A percentile compares a stretch with the other conserved stretches of the same genome.
Evolutionary conservation across 805 yeast genomes (phyloP).

Genomic region (Pichia paraexigua): DNA sequence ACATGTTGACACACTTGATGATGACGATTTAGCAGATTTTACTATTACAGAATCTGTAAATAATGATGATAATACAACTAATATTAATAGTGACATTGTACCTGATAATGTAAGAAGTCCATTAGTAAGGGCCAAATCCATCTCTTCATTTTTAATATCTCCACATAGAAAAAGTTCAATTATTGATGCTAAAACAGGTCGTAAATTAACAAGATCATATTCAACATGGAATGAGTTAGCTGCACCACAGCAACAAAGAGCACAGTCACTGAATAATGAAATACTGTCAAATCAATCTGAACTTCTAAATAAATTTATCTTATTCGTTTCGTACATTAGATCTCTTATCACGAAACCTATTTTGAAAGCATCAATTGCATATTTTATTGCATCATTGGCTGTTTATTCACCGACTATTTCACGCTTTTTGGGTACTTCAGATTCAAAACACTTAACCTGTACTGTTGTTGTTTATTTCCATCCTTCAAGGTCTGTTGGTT

Average conservation of each 20-base stretch:
- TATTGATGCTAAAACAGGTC: slow-evolving; percentile 40
- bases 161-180: slow-evolving; percentile 29
- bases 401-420: slow-evolving; percentile 52
- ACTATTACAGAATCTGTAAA: slow-evolving; percentile 1
- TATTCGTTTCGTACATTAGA: neutral
- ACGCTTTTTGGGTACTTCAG: slow-evolving; percentile 50
- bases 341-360: slow-evolving; percentile 7
- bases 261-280: neutral
- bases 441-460: slow-evolving; percentile 73
- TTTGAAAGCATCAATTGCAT: slow-evolving; percentile 66
- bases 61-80: neutral
- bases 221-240: slow-evolving; percentile 20
- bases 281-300: neutral
- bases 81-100: neutral
- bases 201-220: slow-evolving; percentile 24
- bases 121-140: slow-evolving; percentile 12
- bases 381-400: slow-evolving; percentile 62
- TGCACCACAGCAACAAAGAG: slow-evolving; percentile 9
- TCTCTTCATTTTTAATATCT: slow-evolving; percentile 10
- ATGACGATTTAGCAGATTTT: slow-evolving; percentile 7
- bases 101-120: neutral
- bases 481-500: slow-evolving; percentile 70
- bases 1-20: neutral
- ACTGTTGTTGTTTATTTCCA: slow-evolving; percentile 82
- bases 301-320: too few species aligned